Evolutionary conservation across 257 asterid genomes (phyloP).

Genomic region (Verbena officinalis): DNA sequence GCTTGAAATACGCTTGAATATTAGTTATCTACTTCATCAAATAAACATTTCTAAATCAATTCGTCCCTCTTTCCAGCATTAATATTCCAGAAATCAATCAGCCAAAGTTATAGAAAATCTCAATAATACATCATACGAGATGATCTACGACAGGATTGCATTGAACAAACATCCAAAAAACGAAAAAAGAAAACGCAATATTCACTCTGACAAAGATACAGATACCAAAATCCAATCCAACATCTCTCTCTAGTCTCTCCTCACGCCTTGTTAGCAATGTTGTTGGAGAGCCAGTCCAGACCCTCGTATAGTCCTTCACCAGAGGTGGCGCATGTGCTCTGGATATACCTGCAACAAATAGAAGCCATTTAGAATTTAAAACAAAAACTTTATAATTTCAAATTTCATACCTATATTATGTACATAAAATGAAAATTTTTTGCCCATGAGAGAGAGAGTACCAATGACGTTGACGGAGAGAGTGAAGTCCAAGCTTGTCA

Average conservation of each 20-base stretch:
- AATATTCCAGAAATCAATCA: background rate
- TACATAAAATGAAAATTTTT: too few species aligned
- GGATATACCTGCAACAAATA: slow-evolving; percentile 42
- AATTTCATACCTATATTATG: too few species aligned
- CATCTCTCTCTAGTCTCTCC: slow-evolving; percentile 41
- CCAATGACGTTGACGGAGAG: slow-evolving; percentile 66
- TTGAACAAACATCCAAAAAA: slow-evolving; percentile 7
- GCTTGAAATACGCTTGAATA: too few species aligned
- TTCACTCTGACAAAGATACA: slow-evolving; percentile 38
- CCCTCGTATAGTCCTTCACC: slow-evolving; percentile 57
- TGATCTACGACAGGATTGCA: slow-evolving; percentile 15
- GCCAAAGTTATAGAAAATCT: background rate
- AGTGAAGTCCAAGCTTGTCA: slow-evolving; percentile 61
- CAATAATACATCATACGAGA: slow-evolving; percentile 6
- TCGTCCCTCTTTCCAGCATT: background rate
- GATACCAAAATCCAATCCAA: slow-evolving; percentile 34
- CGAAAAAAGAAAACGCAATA: slow-evolving; percentile 28
- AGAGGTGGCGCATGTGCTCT: slow-evolving; percentile 55
- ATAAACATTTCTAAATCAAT: too few species aligned
- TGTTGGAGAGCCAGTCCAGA: slow-evolving; percentile 50
- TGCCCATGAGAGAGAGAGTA: slow-evolving; percentile 4
- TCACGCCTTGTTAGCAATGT: slow-evolving; percentile 16
- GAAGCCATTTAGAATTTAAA: background rate
- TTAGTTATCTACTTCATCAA: too few species aligned
- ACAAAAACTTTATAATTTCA: too few species aligned